Percentiles rank a stretch among this genome's conserved stretches.
Conservation (phyloP, 2,329 filamentous ascomycete species). For the Fusarium luffae region DNA sequence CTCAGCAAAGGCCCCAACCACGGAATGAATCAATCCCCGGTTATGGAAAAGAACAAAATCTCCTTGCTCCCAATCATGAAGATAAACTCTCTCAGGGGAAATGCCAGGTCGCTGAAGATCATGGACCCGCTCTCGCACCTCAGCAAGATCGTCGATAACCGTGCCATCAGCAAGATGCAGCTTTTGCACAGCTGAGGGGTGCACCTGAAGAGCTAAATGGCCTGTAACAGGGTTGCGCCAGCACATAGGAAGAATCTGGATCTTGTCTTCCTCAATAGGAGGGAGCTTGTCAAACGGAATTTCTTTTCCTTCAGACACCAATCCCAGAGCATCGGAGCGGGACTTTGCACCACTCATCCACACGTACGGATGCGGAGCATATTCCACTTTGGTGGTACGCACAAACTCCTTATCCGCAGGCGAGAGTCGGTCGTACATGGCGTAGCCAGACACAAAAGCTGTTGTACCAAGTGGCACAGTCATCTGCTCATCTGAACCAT, state of each 20-base stretch:
- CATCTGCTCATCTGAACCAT: conserved; percentile 73
- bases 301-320: conserved; percentile 74
- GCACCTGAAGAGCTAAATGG: conserved; percentile 76
- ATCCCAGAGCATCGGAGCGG: conserved; percentile 75
- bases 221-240: conserved; percentile 82
- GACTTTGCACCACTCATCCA: conserved; percentile 81
- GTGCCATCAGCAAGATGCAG: conserved; percentile 74
- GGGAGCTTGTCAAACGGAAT: conserved; percentile 70
- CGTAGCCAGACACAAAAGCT: conserved; percentile 77
- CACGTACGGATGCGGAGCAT: conserved; percentile 82
- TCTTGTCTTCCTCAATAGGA: conserved; percentile 71
- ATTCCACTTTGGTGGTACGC: conserved; percentile 74
- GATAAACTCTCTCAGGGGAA: conserved; percentile 73
- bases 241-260: conserved; percentile 79
- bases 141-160: conserved; percentile 73
- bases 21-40: conserved; percentile 77
- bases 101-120: conserved; percentile 78
- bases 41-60: conserved; percentile 85
- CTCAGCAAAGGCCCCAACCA: conserved; percentile 78
- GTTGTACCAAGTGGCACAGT: conserved; percentile 79
- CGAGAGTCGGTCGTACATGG: conserved; percentile 75
- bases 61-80: conserved; percentile 81
- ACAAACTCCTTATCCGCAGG: conserved; percentile 75
- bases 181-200: conserved; percentile 76
- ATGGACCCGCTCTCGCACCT: conserved; percentile 76